Conservation (phyloP, 73 alveolate species). For the Uronychia binucleata region DNA sequence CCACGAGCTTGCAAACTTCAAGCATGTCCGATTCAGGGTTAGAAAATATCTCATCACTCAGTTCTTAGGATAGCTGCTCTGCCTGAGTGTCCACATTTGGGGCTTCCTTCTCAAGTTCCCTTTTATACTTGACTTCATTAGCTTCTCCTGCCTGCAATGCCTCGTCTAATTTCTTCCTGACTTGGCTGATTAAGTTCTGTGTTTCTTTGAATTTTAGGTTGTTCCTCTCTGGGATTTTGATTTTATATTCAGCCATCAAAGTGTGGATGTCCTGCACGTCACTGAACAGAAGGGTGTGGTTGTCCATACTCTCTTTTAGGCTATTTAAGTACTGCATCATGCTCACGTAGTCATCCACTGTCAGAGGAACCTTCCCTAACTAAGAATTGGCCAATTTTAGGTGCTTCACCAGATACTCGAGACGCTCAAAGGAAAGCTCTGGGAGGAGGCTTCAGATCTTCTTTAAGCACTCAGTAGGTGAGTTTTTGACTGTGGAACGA, state of each 20-base stretch:
- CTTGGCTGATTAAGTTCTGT: slow-evolving; percentile 36
- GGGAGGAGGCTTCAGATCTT: slow-evolving; percentile 52
- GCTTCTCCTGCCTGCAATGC: slow-evolving; percentile 79
- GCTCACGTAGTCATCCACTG: slow-evolving; percentile 75
- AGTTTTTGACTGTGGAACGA: slow-evolving; percentile 56
- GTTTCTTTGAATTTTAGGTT: slow-evolving; percentile 77
- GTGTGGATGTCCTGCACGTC: slow-evolving; percentile 67
- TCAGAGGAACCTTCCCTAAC: slow-evolving; percentile 59
- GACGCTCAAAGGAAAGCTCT: slow-evolving; percentile 50
- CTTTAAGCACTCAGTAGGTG: slow-evolving; percentile 53
- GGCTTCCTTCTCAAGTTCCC: slow-evolving; percentile 51
- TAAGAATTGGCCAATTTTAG: slow-evolving; percentile 52
- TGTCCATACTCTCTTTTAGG: slow-evolving; percentile 65
- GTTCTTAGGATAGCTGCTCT: slow-evolving; percentile 17
- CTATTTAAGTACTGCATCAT: slow-evolving; percentile 65
- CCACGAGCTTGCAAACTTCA: slow-evolving; percentile 39
- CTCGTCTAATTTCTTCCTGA: slow-evolving; percentile 76
- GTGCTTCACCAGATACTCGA: slow-evolving; percentile 20
- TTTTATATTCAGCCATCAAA: slow-evolving; percentile 70
- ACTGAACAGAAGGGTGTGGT: slow-evolving; percentile 58
- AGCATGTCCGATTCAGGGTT: slow-evolving; percentile 17
- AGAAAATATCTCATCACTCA: slow-evolving; percentile 30
- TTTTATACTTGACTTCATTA: slow-evolving; percentile 72
- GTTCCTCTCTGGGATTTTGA: slow-evolving; percentile 70
- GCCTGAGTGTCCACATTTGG: slow-evolving; percentile 29